Base-by-base conservation (phyloP, 441 rosid genomes). In the Iberis amara region DNA sequence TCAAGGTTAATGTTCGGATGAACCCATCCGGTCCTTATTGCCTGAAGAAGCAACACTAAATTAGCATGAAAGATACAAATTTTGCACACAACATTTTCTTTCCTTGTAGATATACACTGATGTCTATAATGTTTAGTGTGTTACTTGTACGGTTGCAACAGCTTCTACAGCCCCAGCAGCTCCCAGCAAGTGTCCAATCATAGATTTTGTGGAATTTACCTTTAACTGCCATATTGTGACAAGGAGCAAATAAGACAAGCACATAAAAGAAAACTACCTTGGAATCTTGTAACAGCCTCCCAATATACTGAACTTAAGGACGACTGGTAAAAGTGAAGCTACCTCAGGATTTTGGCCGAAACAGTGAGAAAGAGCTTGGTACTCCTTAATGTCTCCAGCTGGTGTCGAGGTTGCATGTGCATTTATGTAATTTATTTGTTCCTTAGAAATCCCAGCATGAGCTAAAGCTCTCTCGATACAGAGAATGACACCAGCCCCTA, bases 111-210 rank as follows among this genome's bases (percentile, higher is more conserved):
- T 12, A 40, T 12, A 40, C n/a, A 30, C 8, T 43, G 38, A 58
- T 31, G 43, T 33, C 12, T 58, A 31, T 7, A 31, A 23, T 9
- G 21, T n/a, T 21, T 33, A 46, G 33, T 45, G 43, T 32, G 61
- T 58, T 73, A 86, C 99, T 89, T 92, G 97, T 49, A 92, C 64
- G 51, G 88, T 70, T 0, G 97, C 88, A 47, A 92, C 71, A 47
- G 99, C 97, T 73, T 92, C 99, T 48, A 89, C 99, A 0, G 86
- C 96, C 54, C 97, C 99, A 62, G 97, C 79, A 48, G 96, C 99
- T 58, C 99, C 99, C 43, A 92, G 65, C 59, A 89, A 70, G 78
- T 92, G 99, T 41, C 99, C 99, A 14, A 79, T 82, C 99, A 92
- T 86, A 31, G 99, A 92, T 64, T 92, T 92, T 40, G 99, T 88